Evolutionary conservation across 148 eudicot species (phyloP), one percentile per base, ranked within the genome.

Genomic region (Chenopodium formosanum): DNA sequence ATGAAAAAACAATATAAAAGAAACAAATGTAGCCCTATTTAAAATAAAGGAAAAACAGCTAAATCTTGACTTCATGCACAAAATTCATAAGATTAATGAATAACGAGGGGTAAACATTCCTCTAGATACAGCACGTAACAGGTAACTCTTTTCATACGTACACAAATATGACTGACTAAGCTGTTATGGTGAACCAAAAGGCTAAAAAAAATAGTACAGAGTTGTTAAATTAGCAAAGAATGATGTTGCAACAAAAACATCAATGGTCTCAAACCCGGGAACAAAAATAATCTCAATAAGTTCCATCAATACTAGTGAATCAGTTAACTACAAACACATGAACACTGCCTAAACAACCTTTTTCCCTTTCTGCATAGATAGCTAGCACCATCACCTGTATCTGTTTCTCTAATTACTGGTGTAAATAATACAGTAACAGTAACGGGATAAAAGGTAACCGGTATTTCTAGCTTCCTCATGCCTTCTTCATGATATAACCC

Each of bases 401-500:
- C 68, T 65, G 20, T 46, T 62, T 64, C 79, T 76, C 80, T 66
- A 78, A 82, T 53, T 46, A 76, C 74, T 56, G 74, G 74, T 62
- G 70, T 70, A 78, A 74, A 85, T 23, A 68, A 80, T 78, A 85
- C 81, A 68, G 75, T 70, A 78, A 75, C 82, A 62, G 44, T 58
- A 29, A 40, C 19, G 70, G 70, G 76, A 19, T 44, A 40, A 52
- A 65, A 20, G 70, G 40, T 29, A 16, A 72, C 75, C 40, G 66
- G 52, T 40, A 23, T 29, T 60, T 52, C 74, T 25, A n/a, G 76
- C n/a, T 47, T 70, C 75, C 50, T 89, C 83, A 88, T 48, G 88
- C 88, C 83, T 79, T 88, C 86, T 89, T 92, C 89, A 92, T 62
- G 82, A 92, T 68, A 65, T 92, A 92, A 75, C 93, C 96, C 80